Base-by-base conservation (phyloP, 495 filamentous ascomycete genomes). In the Annulohypoxylon bovei region DNA sequence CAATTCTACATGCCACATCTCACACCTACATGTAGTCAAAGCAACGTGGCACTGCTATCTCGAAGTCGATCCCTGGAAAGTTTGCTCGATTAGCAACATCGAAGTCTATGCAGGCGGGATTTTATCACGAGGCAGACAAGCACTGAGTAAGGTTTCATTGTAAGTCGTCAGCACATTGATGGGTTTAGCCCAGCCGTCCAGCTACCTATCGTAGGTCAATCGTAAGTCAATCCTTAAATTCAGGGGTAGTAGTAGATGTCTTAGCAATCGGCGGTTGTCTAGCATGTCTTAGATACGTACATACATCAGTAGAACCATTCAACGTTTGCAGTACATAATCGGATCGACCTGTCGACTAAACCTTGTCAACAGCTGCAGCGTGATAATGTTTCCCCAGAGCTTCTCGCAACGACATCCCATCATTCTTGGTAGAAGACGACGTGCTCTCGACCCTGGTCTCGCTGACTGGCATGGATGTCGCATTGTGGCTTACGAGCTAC, bases 111-210 rank as follows among this genome's bases (percentile, higher is more conserved):
- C 64, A 47, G 46, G 46, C 46, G 11, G 53, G 4, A 63, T 67
- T 59, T 64, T 28, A 71, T 67, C 58, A 50, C 58, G 57, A 67
- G 52, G 63, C 53, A 67, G 57, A 59, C 44, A 59, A 54, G 23
- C 57, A 58, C 32, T 23, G 35, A 33, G 16, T 16, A 46, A 35
- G 57, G 25, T 60, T 47, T 60, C 25, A 12, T 18, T 49, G 32
- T 30, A 54, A 11, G 50, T 30, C 27, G 28, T 27, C 50, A 33
- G 16, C 50, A 35, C 50, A 30, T 20, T 14, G 50, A 54, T 11
- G 50, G 40, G n/a, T 35, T 58, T 40, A 37, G 37, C 55, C 22
- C 20, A 30, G 23, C 55, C 30, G 16, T 30, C 30, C 39, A 50
- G 54, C 35, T 39, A 50, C 42, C 35, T 39, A 58, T 57, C 30